Evolutionary conservation across 106 monocot genomes (phyloP).

Genomic region (Dioscorea dumetorum): DNA sequence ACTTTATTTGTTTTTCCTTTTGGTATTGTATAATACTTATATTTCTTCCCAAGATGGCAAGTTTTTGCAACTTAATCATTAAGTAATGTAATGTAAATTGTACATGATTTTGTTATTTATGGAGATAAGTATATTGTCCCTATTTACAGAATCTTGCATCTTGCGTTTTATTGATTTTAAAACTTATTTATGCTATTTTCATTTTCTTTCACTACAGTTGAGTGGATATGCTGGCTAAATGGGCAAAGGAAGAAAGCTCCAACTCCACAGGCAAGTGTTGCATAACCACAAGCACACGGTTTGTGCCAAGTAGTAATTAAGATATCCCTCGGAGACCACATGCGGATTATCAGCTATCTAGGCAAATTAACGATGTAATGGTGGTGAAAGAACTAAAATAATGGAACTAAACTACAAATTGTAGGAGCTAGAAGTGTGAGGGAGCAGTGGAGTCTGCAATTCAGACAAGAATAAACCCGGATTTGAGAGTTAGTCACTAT

Average conservation of each 20-base stretch:
- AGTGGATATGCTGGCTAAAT: conserved; percentile 99
- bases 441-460: too few species aligned
- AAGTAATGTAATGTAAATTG: neutral
- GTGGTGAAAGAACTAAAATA: too few species aligned
- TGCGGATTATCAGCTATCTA: too few species aligned
- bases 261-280: conserved; percentile 62
- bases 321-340: too few species aligned
- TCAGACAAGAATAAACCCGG: too few species aligned
- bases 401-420: too few species aligned
- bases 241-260: conserved; percentile 95
- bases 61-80: neutral
- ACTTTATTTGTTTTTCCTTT: neutral
- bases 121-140: neutral
- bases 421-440: too few species aligned
- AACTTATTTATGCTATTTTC: conserved; percentile 4
- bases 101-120: neutral
- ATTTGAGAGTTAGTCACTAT: too few species aligned
- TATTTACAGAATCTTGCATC: neutral
- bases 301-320: too few species aligned
- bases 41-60: neutral
- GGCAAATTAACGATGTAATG: too few species aligned
- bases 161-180: conserved; percentile 1
- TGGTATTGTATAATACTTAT: neutral
- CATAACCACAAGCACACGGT: too few species aligned
- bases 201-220: conserved; percentile 49